phyloP scores from a whole-genome alignment of 2,329 filamentous ascomycete species.

The Ophiostoma ulmi region DNA sequence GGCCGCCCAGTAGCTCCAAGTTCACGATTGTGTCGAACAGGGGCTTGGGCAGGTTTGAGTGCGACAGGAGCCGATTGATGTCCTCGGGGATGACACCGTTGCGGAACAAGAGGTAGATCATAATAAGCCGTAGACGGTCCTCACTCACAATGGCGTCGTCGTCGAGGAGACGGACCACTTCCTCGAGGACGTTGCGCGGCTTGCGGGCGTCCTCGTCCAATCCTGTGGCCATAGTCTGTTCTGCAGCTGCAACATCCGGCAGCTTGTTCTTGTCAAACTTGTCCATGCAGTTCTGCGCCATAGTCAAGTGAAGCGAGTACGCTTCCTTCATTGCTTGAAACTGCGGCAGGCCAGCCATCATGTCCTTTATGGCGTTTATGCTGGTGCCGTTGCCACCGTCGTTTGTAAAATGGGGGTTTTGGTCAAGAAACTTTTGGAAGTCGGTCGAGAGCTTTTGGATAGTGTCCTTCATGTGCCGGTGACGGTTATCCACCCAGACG shows the following conservation, averaged over 20 bases:
- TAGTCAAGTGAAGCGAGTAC: conserved; percentile 88
- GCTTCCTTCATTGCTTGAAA: conserved; percentile 94
- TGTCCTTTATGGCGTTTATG: conserved; percentile 90
- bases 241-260: conserved; percentile 76
- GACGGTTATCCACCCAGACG: conserved; percentile 91
- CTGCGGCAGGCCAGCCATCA: conserved; percentile 89
- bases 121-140: conserved; percentile 78
- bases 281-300: conserved; percentile 97
- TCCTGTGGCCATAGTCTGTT: conserved; percentile 88
- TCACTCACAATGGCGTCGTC: conserved; percentile 66
- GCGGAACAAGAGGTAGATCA: conserved; percentile 79
- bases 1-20: conserved; percentile 74
- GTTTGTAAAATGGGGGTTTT: conserved; percentile 89
- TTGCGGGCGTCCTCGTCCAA: conserved; percentile 89
- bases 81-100: conserved; percentile 82
- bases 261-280: conserved; percentile 81
- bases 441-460: conserved; percentile 89
- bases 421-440: conserved; percentile 83
- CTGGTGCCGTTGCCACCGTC: conserved; percentile 64
- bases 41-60: conserved; percentile 69
- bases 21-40: conserved; percentile 71
- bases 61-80: conserved; percentile 74
- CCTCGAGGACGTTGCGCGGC: conserved; percentile 80
- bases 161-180: conserved; percentile 81
- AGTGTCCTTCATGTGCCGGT: conserved; percentile 96